Base-by-base conservation (phyloP, 768 basidiomycete species). In the Russula sp. region DNA sequence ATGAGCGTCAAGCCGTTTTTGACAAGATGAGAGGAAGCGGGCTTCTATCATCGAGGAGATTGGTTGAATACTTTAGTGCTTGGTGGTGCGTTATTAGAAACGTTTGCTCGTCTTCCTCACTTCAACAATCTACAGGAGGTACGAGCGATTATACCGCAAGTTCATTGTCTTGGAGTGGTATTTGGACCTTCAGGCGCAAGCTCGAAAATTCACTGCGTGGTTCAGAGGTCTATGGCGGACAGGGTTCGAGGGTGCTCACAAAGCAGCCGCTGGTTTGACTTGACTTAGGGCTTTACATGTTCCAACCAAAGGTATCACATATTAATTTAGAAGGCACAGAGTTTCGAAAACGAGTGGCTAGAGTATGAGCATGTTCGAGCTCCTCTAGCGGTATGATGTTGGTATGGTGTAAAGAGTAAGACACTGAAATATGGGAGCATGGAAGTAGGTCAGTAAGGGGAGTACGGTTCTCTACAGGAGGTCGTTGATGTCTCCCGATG, bases 181-280 rank as follows among this genome's bases (percentile, higher is more conserved):
- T 47, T 79, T 92, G 80, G 91, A 94, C 70, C 62, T 79, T 8
- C 76, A 82, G 49, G 89, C 85, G 1, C 80, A 77, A 57, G 59
- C 77, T 27, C 77, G 84, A 31, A 86, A 83, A 62, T 76, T 73
- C 45, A 71, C 70, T 35, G 86, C 85, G 9, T 92, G 91, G 88
- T 42, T 84, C n/a, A 73, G 77, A 37, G 91, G 89, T 0, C 74
- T 91, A 53, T 77, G 78, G 66, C 78, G 73, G 9, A 77, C 71
- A 56, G 90, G 88, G 8, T 76, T 89, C 27, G 74, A 77, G 31
- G 88, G 89, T 5, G 90, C 89, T 51, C 80, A 82, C 64, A 77
- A 81, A 65, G 89, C 89, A 16, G 87, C 88, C 40, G 84, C 89
- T 22, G 90, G 90, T 39, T 76, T 91, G 44, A 74, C 77, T 44